Base-by-base conservation (phyloP, 2,329 filamentous ascomycete species). In the Aspergillus sp. region DNA sequence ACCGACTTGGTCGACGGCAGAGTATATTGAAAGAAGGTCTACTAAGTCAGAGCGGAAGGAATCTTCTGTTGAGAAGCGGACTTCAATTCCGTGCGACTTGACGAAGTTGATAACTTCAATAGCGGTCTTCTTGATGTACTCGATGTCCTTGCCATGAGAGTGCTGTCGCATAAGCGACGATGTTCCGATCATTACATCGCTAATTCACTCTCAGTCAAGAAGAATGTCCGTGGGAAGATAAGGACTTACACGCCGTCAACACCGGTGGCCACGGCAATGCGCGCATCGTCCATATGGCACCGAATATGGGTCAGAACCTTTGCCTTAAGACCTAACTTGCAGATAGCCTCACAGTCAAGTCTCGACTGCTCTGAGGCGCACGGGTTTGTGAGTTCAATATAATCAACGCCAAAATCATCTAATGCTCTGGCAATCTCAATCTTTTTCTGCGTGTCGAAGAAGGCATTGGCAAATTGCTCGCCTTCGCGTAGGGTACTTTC, bases 71-170 rank as follows among this genome's bases (percentile, higher is more conserved):
- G 87, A 91, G 75, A 93, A 90, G 64, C 88, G 80, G 65, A 90
- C 86, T 74, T 91, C 88, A 65, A 89, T 84, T 61, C 85, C 84
- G 78, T 89, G 86, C 73, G 79, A 85, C 82, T 94, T 93, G 80
- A 94, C 87, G 67, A 87, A 94, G 69, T 92, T 79, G 60, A 95
- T 92, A 56, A 94, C 89, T 74, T 94, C 89, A 56, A 94, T 86
- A 55, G 89, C 89, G 49, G 87, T 84, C 76, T 90, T 89, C 77
- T 82, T 87, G 70, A 90, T 90, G 71, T 89, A 90, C 64, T 86
- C 86, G 87, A 94, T 94, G 67, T 91, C 88, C 82, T 94, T 95
- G 73, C 89, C 90, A 73, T 93, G 89, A 55, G 85, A 89, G 79
- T 93, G 88, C 73, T 94, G 87, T 70, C 88, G 85, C 48, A 95